Percentiles rank a stretch among this genome's conserved stretches.
Conservation (phyloP, 139 green algal species). For the Tetratostichococcus sp. region DNA sequence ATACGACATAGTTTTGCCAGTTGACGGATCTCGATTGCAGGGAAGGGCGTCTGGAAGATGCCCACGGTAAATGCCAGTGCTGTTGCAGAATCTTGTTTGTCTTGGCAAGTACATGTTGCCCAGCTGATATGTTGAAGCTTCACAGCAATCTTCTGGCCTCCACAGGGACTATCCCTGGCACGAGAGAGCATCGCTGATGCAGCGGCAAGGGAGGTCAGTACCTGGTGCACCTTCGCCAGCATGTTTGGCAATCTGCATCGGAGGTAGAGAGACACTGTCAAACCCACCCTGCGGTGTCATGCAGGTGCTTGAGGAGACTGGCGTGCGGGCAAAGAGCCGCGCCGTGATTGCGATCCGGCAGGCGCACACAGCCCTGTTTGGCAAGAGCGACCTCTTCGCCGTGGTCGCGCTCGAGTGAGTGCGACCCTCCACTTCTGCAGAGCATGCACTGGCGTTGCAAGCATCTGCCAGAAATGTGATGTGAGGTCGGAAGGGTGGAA, state of each 20-base stretch:
- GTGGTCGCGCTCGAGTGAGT: slow-evolving; percentile 31
- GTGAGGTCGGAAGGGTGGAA: too few relatives aligned
- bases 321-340: slow-evolving; percentile 50
- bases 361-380: slow-evolving; percentile 73
- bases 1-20: too few relatives aligned
- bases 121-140: too few relatives aligned
- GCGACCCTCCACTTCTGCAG: neutral
- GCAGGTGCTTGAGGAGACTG: slow-evolving; percentile 14
- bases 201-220: slow-evolving; percentile 63
- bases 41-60: slow-evolving; percentile 76
- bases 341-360: slow-evolving; percentile 68
- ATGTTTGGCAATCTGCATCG: too few relatives aligned
- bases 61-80: slow-evolving; percentile 50
- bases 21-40: neutral
- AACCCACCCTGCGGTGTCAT: too few relatives aligned
- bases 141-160: too few relatives aligned
- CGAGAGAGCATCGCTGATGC: slow-evolving; percentile 55
- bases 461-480: too few relatives aligned
- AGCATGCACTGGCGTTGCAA: neutral
- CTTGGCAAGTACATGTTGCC: too few relatives aligned
- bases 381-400: slow-evolving; percentile 82
- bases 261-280: too few relatives aligned
- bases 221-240: slow-evolving; percentile 17
- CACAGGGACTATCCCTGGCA: slow-evolving; percentile 41
- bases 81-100: too few relatives aligned